Evolutionary conservation across 2,329 filamentous ascomycete species (phyloP), one percentile per base, ranked within the genome.

Genomic region (Aspergillus sp.): DNA sequence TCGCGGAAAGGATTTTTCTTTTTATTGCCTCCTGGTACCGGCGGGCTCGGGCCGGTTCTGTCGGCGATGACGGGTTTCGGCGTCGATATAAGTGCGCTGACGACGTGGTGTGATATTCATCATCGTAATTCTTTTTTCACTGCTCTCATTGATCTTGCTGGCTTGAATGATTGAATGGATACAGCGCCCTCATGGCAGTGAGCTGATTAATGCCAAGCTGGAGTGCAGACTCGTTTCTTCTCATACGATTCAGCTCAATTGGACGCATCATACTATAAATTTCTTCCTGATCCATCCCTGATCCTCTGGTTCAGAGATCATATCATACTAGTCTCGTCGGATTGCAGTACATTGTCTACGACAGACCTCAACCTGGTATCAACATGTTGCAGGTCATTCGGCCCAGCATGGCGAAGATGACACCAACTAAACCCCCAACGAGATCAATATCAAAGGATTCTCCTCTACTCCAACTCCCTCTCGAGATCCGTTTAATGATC

Each of bases 401-500:
- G 46, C 32, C 45, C 17, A 23, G 47, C 16, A 10, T 9, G n/a
- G n/a, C 20, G 14, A 42, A 10, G 19, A 21, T 42, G 19, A 5
- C 40, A 13, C 20, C 16, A 17, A 19, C 19, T 29, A 29, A 29
- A 10, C 5, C 7, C 11, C 21, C 20, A 32, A 42, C 7, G 19
- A 21, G n/a, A 21, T 13, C 40, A 13, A 21, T 13, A 17, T 16
- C 19, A 57, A 20, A 49, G 23, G 38, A 42, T 19, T 58, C 63
- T 1, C 48, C 50, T 5, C 58, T 71, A 21, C 60, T 70, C 10
- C 59, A 50, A 13, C 54, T 71, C 4, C 68, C 67, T 2, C 45
- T 62, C 4, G 68, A 70, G 47, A 60, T 71, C 16, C 68, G 68
- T 9, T 60, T 70, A 21, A 67, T 66, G 45, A 70, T 71, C 53